A percentile compares a stretch with the other conserved stretches of the same genome.
These are phyloP conservation scores for Calocera viscosa DNA, from an alignment of 768 basidiomycete species.

Conservation along the genomic window DNA sequence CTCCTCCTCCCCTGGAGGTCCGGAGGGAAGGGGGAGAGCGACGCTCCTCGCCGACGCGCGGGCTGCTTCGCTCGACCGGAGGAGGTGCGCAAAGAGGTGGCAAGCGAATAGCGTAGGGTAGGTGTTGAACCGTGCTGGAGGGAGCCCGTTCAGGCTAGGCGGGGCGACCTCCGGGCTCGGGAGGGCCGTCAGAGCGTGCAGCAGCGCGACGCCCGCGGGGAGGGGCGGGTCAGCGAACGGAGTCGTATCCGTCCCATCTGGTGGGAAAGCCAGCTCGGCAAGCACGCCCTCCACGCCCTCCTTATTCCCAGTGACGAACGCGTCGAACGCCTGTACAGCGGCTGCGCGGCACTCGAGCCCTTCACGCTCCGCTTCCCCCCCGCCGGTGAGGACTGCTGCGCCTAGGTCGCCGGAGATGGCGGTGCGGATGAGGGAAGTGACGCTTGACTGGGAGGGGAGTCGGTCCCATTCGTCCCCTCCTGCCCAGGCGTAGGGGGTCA, in stretches of 20 bases:
- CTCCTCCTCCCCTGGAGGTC: constrained; percentile 42
- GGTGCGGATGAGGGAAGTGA: constrained; percentile 71
- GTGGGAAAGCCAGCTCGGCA: constrained; percentile 23
- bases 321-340: constrained; percentile 75
- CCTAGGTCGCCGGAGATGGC: constrained; percentile 82
- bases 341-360: constrained; percentile 62
- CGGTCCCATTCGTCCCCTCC: constrained; percentile 89
- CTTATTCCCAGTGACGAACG: constrained; percentile 34
- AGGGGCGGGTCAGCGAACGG: constrained; percentile 17
- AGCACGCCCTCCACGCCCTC: constrained; percentile 29
- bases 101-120: constrained; percentile 37
- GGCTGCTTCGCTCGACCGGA: constrained; percentile 40
- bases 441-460: constrained; percentile 62
- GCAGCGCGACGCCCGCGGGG: constrained; percentile 29
- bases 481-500: constrained; percentile 44
- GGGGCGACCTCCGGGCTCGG: constrained; percentile 13
- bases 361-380: constrained; percentile 43
- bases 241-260: constrained; percentile 14
- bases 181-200: constrained; percentile 26
- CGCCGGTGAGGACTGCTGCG: constrained; percentile 35
- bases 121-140: not conserved
- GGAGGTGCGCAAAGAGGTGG: constrained; percentile 66
- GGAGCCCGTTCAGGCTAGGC: constrained; percentile 1
- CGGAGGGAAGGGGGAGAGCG: constrained; percentile 39
- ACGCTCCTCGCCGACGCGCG: constrained; percentile 33